Base-by-base conservation (phyloP, 1,284 basidiomycete species). In the Ustilago crameri region DNA sequence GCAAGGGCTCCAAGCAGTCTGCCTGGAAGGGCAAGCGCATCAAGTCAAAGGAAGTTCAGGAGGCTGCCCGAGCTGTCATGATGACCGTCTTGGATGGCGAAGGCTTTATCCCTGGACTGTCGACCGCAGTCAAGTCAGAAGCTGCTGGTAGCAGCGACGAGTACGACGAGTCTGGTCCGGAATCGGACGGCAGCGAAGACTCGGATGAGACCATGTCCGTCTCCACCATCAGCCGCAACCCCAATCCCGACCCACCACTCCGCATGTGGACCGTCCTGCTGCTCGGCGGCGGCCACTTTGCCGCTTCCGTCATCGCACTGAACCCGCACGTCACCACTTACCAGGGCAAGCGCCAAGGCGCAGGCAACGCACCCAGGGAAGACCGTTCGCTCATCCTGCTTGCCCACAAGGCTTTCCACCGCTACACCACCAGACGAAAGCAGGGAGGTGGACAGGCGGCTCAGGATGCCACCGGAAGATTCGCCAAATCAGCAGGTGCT, bases 281-380 rank as follows among this genome's bases (percentile, higher is more conserved):
- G 92, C 90, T 92, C 42, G 95, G 95, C 0, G 95, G 96, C 7
- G 95, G 95, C 14, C 95, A 98, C 84, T 98, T 98, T 85, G 95
- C 95, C 9, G 95, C 93, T 15, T 91, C 93, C 54, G 87, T 98
- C 26, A 90, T 93, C 82, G 86, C 69, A 64, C 87, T 80, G 80
- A 86, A 61, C 26, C 86, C 86, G 2, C 73, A 79, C 48, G 50
- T 71, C 23, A 64, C 65, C 26, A 70, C 69, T 18, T 62, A 58
- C 27, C 42, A 38, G 8, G 55, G 59, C 18, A 67, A 66, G 47
- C 55, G 54, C 22, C 51, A 51, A 18, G 51, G 61, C 17, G 40
- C 54, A 27, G 48, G 44, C 24, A 49, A 60, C 18, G 60, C 49
- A 17, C 44, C 72, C 30, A 34, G 58, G 17, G 71, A 76, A 50